Base-by-base conservation (phyloP, 2,329 filamentous ascomycete species). In the Aureobasidium uvarum region DNA sequence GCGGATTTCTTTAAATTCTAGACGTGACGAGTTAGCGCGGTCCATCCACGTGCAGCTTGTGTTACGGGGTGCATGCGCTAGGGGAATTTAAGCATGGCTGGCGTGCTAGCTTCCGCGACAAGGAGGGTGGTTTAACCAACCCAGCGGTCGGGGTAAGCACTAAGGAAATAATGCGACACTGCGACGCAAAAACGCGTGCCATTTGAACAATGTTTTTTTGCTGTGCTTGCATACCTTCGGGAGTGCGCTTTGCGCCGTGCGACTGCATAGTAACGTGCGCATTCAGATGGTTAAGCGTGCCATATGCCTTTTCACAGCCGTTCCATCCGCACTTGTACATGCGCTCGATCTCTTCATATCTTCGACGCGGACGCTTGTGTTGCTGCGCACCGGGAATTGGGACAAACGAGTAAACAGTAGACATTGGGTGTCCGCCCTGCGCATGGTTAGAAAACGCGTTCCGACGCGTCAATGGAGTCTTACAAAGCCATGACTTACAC, bases 251-350 rank as follows among this genome's bases (percentile, higher is more conserved):
- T 70, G 87, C 83, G 13, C 95, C 95, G 73, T 99, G 95, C 67
- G 91, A 95, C 77, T 99, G 95, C 95, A 98, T 98, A 16, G 95
- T 98, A 56, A 99, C 95, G 74, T 99, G 95, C 45, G 95, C 95
- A 75, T 99, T 99, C 71, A 99, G 78, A 76, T 99, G 95, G 77
- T 99, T 99, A 68, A 99, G 80, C 55, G 95, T 99, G 67, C 95
- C 95, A 72, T 99, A 99, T 2, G 95, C 95, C 80, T 99, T 99
- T 79, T 99, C 95, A 75, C 95, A 99, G 10, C 93, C 93, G 70
- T 97, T 94, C 91, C 92, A 98, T 31, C 94, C 95, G 75, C 95
- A 99, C 79, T 98, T 98, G 83, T 99, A 98, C 95, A 99, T 98
- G 75, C 95, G 89, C 81, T 99, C 95, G 72, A 99, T 99, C 77